Evolutionary conservation across 345 rosid species (phyloP).

Genomic region (Camelina sativa): DNA sequence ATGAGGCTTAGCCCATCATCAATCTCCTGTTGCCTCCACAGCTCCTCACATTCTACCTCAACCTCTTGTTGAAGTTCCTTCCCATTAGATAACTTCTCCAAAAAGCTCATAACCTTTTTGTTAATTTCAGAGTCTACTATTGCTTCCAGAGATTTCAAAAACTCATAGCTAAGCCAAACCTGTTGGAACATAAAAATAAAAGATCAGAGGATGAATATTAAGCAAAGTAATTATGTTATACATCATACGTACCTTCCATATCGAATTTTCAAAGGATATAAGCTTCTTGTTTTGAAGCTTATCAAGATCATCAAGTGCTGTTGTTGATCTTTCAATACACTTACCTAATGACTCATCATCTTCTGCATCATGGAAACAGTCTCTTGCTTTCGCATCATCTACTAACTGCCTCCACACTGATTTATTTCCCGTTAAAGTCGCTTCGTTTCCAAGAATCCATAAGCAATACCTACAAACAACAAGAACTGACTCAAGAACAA

Average conservation of each 20-base stretch:
- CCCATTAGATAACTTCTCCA: slow-evolving; percentile 47
- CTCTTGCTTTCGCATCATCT: slow-evolving; percentile 44
- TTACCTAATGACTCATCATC: slow-evolving; percentile 44
- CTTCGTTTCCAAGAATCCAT: slow-evolving; percentile 58
- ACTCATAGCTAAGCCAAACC: slow-evolving; percentile 45
- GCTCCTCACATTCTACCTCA: slow-evolving; percentile 43
- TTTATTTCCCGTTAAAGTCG: slow-evolving; percentile 41
- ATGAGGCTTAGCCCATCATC: slow-evolving; percentile 35
- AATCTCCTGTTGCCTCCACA: slow-evolving; percentile 18
- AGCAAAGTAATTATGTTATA: neutral
- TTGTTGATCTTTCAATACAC: slow-evolving; percentile 36
- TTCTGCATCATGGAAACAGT: slow-evolving; percentile 49
- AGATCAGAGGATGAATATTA: neutral
- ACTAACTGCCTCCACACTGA: slow-evolving; percentile 50
- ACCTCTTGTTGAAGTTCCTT: slow-evolving; percentile 50
- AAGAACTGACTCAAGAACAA: neutral
- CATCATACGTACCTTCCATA: slow-evolving; percentile 45
- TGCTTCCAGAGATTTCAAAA: slow-evolving; percentile 36
- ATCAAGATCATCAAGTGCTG: slow-evolving; percentile 40
- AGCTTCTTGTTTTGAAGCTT: slow-evolving; percentile 30
- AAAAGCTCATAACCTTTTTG: slow-evolving; percentile 20
- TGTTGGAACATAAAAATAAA: neutral
- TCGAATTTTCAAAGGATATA: slow-evolving; percentile 39
- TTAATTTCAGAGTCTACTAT: slow-evolving; percentile 26
- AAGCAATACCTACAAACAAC: slow-evolving; percentile 43